phyloP scores from a whole-genome alignment of 345 rosid genomes.

The Eucalyptus viminalis region DNA sequence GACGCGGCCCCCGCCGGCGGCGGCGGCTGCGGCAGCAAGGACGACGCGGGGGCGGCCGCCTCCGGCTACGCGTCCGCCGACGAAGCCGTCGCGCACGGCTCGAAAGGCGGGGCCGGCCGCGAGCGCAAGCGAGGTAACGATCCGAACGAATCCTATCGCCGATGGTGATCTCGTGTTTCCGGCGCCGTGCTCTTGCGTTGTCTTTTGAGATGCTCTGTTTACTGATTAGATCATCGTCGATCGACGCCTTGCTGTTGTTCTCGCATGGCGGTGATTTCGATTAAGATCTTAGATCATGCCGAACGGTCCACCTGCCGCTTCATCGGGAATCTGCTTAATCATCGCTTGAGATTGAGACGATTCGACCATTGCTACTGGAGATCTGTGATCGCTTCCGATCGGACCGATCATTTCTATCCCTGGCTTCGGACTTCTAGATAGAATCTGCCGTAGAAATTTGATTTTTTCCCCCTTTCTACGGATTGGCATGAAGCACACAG shows the following conservation, averaged over 20 bases:
- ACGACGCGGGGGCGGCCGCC: background rate
- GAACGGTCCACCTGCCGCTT: background rate
- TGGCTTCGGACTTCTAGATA: background rate
- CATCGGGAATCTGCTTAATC: background rate
- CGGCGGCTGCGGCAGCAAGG: background rate
- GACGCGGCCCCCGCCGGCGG: background rate
- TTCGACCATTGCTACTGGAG: background rate
- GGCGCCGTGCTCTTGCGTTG: background rate
- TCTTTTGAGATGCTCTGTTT: background rate
- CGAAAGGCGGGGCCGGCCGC: background rate
- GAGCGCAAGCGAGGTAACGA: constrained; percentile 5
- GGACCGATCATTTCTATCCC: background rate
- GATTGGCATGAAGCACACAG: background rate
- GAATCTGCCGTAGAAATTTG: background rate
- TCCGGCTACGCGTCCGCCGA: constrained; percentile 6
- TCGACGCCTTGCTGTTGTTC: background rate
- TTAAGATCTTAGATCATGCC: background rate
- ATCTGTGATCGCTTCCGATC: background rate
- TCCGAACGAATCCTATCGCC: background rate
- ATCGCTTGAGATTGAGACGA: background rate
- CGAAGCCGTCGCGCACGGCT: background rate
- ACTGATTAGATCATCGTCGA: background rate
- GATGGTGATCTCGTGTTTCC: background rate
- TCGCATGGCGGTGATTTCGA: background rate
- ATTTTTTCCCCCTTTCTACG: background rate